Percentiles rank a stretch among this genome's conserved stretches.
phyloP scores from a whole-genome alignment of 148 eudicot genomes.

The Camellia sinensis region DNA sequence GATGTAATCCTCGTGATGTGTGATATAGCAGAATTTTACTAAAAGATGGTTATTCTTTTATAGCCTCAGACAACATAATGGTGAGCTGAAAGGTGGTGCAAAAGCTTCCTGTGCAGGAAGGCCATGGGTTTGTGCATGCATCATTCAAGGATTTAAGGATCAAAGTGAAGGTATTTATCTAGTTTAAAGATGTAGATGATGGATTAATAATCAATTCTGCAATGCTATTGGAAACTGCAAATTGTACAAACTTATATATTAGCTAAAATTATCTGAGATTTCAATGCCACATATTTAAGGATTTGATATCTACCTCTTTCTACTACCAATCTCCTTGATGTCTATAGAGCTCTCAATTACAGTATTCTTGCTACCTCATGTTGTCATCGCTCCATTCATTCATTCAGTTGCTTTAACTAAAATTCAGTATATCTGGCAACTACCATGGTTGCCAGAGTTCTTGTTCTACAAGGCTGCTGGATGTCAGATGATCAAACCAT shows the following conservation, averaged over 20 bases:
- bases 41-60: conserved; percentile 14
- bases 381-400: not conserved
- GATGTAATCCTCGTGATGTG: not conserved
- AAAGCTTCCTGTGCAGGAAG: conserved; percentile 79
- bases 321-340: not conserved
- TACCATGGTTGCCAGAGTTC: not conserved
- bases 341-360: not conserved
- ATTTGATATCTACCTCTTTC: not conserved
- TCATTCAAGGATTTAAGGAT: conserved; percentile 54
- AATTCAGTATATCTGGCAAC: not conserved
- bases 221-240: not conserved
- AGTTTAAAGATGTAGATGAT: not conserved
- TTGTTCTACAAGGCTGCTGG: not conserved
- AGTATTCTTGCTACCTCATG: not conserved
- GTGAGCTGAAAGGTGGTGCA: conserved; percentile 82
- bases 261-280: not conserved
- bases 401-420: not conserved
- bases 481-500: not conserved
- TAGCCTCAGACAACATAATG: conserved; percentile 77
- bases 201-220: not conserved
- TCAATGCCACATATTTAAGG: not conserved
- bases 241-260: not conserved
- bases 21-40: not conserved
- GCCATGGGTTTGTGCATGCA: conserved; percentile 87
- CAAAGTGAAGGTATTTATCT: conserved; percentile 51